Evolutionary conservation across 2,329 filamentous ascomycete species (phyloP), one percentile per base, ranked within the genome.

Genomic region (Fusarium chlamydosporum): DNA sequence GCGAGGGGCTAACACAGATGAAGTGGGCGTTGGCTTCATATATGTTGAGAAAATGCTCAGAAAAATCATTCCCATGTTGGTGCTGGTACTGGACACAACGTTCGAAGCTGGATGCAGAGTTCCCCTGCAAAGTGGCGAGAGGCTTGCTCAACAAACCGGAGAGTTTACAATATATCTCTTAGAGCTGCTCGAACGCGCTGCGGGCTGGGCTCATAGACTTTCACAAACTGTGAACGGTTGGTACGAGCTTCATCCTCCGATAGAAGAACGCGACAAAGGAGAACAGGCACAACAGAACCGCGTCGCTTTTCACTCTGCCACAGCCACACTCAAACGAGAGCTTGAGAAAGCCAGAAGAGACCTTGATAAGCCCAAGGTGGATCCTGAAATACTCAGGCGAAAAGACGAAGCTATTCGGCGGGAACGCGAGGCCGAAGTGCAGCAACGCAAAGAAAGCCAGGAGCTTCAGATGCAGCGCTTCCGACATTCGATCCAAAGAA

Each of bases 1-100:
- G 20, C 8, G 27, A 13, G 23, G 37, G 16, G 48, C 18, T 7
- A 26, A 34, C 6, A 5, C 26, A 18, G 18, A 31, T 9, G 35
- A 53, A 26, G 34, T 43, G 16, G 31, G 20, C 16, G 10, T 26
- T 3, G 63, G 64, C 26, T 48, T 15, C 16, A 29, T 15, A 34
- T 62, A 34, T 9, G 43, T 73, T 13, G 29, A 43, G 3, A 61
- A 54, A 13, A 41, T 77, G 9, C 58, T 54, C 29, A 47, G 23
- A 10, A 65, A 45, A 12, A 69, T 77, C 13, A 69, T 77, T 7
- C 76, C 76, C 4, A 67, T 75, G 56, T 51, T 76, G 8, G 59
- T 76, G 16, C 33, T 76, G 9, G 26, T 68, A 5, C 38, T 77
- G 8, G 70, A 66, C 37, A 20, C 63, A 68, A 33, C 48, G 50